Conservation (phyloP, 805 yeast genomes). For the Zygosaccharomyces pseudorouxii region DNA sequence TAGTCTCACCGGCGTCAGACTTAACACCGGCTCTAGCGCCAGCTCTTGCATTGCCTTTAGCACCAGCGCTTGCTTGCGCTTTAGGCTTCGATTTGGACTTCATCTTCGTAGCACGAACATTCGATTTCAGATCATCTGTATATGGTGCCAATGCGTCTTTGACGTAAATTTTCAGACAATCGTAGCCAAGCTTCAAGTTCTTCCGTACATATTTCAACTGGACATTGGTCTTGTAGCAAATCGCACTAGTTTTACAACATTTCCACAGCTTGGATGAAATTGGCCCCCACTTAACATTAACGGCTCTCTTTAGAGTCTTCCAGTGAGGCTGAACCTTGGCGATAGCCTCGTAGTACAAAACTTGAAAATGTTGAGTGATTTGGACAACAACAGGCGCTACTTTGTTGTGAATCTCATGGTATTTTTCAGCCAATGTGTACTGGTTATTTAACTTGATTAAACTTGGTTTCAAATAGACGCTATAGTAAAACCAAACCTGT, state of each 20-base stretch:
- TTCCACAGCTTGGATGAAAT: neutral
- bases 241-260: neutral
- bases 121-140: neutral
- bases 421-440: neutral
- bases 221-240: conserved; percentile 4
- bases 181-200: neutral
- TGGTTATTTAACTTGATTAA: neutral
- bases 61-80: conserved; percentile 1
- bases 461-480: conserved; percentile 12
- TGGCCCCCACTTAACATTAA: neutral
- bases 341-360: neutral
- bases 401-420: neutral
- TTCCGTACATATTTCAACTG: neutral
- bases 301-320: neutral
- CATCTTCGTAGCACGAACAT: neutral
- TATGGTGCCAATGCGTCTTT: conserved; percentile 1
- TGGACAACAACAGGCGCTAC: neutral
- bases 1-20: neutral
- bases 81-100: conserved; percentile 1
- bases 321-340: neutral
- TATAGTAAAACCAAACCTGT: conserved; percentile 11
- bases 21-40: conserved; percentile 2
- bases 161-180: neutral
- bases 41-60: neutral
- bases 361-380: neutral